These are phyloP conservation scores for Curvularia sp. DNA, from an alignment of 2,329 filamentous ascomycete species.

Conservation along the genomic window DNA sequence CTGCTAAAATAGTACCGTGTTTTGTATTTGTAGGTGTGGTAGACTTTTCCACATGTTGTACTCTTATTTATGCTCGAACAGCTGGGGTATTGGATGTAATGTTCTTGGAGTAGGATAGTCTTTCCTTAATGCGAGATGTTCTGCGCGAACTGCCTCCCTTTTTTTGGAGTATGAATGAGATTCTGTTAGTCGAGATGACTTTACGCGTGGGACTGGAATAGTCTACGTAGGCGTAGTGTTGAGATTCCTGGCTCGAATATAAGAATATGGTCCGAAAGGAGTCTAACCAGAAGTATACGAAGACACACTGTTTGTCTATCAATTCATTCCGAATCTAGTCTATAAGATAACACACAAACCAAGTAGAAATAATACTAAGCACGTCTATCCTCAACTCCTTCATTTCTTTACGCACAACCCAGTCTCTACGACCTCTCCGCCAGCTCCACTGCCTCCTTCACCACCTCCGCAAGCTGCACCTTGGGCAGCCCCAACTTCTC, in stretches of 20 bases:
- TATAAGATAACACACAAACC: not conserved
- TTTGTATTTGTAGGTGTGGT: not conserved
- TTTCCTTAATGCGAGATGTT: not conserved
- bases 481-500: slow-evolving; percentile 27
- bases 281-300: too few relatives aligned
- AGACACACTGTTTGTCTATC: too few relatives aligned
- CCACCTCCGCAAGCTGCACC: slow-evolving; percentile 29
- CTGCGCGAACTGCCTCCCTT: not conserved
- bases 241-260: too few relatives aligned
- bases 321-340: not conserved
- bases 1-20: too few relatives aligned
- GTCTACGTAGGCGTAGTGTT: too few relatives aligned
- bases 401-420: not conserved
- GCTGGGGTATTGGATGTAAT: not conserved
- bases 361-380: not conserved
- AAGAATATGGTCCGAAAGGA: too few relatives aligned
- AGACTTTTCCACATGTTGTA: not conserved
- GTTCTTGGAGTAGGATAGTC: not conserved
- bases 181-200: not conserved
- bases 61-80: not conserved
- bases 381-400: not conserved
- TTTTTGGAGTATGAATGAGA: not conserved
- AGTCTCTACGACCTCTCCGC: not conserved
- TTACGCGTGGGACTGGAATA: too few relatives aligned
- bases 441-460: slow-evolving; percentile 11